Conservation (phyloP, 345 rosid genomes). For the Microcos paniculata region DNA sequence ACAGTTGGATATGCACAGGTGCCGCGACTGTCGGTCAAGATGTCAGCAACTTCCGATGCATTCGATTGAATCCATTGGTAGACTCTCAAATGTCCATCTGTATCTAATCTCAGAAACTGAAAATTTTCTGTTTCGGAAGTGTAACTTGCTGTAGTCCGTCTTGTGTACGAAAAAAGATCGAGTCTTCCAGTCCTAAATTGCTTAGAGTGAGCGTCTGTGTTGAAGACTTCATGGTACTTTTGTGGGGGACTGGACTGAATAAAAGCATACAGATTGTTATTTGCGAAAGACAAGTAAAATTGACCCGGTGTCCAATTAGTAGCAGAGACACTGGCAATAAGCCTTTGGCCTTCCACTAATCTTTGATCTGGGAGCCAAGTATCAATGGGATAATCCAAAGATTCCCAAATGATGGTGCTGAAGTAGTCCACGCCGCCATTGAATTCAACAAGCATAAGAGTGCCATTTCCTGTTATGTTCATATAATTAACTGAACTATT, state of each 20-base stretch:
- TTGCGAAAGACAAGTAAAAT: background rate
- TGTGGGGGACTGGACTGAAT: background rate
- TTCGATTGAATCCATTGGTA: background rate
- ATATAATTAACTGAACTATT: background rate
- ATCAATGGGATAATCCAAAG: constrained; percentile 15
- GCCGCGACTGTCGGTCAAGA: constrained; percentile 11
- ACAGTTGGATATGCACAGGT: constrained; percentile 15
- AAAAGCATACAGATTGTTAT: background rate
- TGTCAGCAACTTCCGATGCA: background rate
- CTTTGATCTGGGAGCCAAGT: constrained; percentile 9
- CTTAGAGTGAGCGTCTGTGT: background rate
- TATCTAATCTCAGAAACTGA: constrained; percentile 18
- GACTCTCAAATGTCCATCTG: constrained; percentile 25
- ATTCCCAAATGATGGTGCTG: background rate
- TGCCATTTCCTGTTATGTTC: constrained; percentile 7
- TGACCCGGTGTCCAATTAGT: constrained; percentile 1
- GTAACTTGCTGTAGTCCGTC: background rate
- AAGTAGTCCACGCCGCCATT: background rate
- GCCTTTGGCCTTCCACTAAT: background rate
- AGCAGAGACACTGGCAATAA: constrained; percentile 7
- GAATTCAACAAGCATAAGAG: constrained; percentile 1
- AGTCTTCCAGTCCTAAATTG: background rate
- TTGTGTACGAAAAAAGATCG: background rate
- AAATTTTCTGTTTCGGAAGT: background rate
- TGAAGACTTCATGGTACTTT: background rate